These are phyloP conservation scores for Aspergillus nanangensis DNA, from an alignment of 495 filamentous ascomycete genomes.

Conservation along the genomic window DNA sequence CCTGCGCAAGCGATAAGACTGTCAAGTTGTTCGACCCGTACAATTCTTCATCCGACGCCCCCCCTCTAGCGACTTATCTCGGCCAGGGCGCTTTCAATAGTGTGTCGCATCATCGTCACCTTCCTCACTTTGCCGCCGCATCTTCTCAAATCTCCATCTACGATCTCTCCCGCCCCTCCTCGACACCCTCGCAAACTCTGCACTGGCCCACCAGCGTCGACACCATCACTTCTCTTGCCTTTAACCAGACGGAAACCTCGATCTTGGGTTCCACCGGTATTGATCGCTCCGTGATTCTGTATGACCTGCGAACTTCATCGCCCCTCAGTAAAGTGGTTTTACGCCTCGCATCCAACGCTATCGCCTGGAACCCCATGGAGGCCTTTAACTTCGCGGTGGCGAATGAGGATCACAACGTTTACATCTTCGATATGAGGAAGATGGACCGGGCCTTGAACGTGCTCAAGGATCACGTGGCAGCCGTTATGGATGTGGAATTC, in stretches of 20 bases:
- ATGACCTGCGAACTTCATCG: slow-evolving; percentile 83
- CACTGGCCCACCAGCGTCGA: slow-evolving; percentile 84
- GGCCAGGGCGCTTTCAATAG: slow-evolving; percentile 79
- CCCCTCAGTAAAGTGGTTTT: slow-evolving; percentile 76
- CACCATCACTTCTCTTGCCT: slow-evolving; percentile 84
- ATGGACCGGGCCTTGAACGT: slow-evolving; percentile 81
- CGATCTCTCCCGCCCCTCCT: slow-evolving; percentile 70
- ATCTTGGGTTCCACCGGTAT: slow-evolving; percentile 78
- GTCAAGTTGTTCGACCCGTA: slow-evolving; percentile 93
- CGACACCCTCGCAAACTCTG: slow-evolving; percentile 70
- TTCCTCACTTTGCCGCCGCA: slow-evolving; percentile 71
- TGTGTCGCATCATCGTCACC: slow-evolving; percentile 71
- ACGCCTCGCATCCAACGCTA: slow-evolving; percentile 75
- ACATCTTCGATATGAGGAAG: slow-evolving; percentile 86
- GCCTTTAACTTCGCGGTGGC: slow-evolving; percentile 86
- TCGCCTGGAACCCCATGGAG: slow-evolving; percentile 96
- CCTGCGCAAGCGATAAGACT: slow-evolving; percentile 79
- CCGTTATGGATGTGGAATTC: slow-evolving; percentile 96
- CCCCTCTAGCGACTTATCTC: slow-evolving; percentile 75
- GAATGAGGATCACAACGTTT: slow-evolving; percentile 73
- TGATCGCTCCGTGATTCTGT: slow-evolving; percentile 81
- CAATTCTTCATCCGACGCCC: slow-evolving; percentile 54
- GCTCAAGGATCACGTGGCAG: slow-evolving; percentile 92
- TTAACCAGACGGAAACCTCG: slow-evolving; percentile 93
- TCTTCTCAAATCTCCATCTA: slow-evolving; percentile 82